Conservation (phyloP, 768 basidiomycete genomes). For the Jaapia argillacea region DNA sequence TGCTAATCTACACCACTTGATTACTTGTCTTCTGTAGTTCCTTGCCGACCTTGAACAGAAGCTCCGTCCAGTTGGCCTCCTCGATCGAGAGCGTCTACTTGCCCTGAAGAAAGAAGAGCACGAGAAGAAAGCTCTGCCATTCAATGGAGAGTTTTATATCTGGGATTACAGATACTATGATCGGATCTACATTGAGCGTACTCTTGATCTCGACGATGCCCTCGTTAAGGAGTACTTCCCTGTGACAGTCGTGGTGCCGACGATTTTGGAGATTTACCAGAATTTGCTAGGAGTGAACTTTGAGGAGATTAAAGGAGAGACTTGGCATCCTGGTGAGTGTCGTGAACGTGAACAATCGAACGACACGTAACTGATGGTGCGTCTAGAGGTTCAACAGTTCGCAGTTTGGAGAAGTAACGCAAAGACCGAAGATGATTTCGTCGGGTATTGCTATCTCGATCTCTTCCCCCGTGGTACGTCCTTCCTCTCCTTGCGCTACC, state of each 20-base stretch:
- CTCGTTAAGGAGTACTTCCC: slow-evolving; percentile 88
- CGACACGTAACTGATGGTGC: slow-evolving; percentile 1
- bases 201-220: slow-evolving; percentile 62
- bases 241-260: slow-evolving; percentile 71
- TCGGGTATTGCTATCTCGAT: slow-evolving; percentile 85
- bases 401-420: slow-evolving; percentile 78
- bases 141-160: slow-evolving; percentile 66
- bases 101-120: slow-evolving; percentile 71
- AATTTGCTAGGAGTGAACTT: slow-evolving; percentile 71
- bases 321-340: slow-evolving; percentile 76
- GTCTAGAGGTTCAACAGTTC: slow-evolving; percentile 70
- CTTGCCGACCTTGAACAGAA: slow-evolving; percentile 66
- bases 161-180: slow-evolving; percentile 84
- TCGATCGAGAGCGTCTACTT: slow-evolving; percentile 59
- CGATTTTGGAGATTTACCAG: slow-evolving; percentile 79
- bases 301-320: slow-evolving; percentile 40
- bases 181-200: slow-evolving; percentile 54
- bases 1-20: slow-evolving; percentile 6
- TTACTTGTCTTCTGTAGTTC: slow-evolving; percentile 36
- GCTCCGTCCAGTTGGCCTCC: slow-evolving; percentile 58
- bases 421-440: slow-evolving; percentile 57
- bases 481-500: slow-evolving; percentile 13
- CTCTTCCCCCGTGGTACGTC: slow-evolving; percentile 67
- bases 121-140: slow-evolving; percentile 42
- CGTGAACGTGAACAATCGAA: background rate